A percentile compares a stretch with the other conserved stretches of the same genome.
Conservation (phyloP, 2,329 filamentous ascomycete genomes). For the Metarhizium brunneum region DNA sequence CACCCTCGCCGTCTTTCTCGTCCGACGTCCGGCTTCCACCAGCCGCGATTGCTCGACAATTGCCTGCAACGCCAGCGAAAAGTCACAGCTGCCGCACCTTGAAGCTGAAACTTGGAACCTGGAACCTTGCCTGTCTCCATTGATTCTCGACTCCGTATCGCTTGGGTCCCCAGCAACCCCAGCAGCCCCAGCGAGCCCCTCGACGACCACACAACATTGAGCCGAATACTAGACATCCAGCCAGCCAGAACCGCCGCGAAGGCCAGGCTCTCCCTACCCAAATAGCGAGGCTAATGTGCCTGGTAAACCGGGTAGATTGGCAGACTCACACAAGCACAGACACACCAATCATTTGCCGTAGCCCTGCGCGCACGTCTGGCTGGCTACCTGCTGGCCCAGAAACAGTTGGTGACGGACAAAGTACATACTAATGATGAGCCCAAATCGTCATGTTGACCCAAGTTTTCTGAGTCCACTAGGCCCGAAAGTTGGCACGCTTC, state of each 20-base stretch:
- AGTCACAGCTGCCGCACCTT: conserved; percentile 3
- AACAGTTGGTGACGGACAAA: background rate
- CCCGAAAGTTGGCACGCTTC: background rate
- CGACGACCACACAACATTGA: background rate
- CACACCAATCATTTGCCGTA: background rate
- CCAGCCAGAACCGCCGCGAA: background rate
- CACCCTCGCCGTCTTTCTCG: background rate
- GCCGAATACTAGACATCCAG: background rate
- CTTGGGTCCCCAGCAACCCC: conserved; percentile 1
- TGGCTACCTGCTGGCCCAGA: background rate
- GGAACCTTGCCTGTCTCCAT: conserved; percentile 8
- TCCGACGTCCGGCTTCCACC: background rate
- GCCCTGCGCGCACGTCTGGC: background rate
- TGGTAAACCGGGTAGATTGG: no score
- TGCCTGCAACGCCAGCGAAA: background rate
- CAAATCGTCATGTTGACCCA: background rate
- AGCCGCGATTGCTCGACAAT: background rate
- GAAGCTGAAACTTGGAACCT: conserved; percentile 5
- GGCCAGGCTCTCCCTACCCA: background rate
- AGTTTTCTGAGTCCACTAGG: background rate
- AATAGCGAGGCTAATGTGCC: background rate
- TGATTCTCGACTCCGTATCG: conserved; percentile 4
- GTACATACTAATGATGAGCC: background rate
- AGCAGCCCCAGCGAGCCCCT: conserved; percentile 1
- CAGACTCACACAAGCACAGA: background rate